These are phyloP conservation scores for Pichia deserticola DNA, from an alignment of 805 yeast species.

Conservation along the genomic window DNA sequence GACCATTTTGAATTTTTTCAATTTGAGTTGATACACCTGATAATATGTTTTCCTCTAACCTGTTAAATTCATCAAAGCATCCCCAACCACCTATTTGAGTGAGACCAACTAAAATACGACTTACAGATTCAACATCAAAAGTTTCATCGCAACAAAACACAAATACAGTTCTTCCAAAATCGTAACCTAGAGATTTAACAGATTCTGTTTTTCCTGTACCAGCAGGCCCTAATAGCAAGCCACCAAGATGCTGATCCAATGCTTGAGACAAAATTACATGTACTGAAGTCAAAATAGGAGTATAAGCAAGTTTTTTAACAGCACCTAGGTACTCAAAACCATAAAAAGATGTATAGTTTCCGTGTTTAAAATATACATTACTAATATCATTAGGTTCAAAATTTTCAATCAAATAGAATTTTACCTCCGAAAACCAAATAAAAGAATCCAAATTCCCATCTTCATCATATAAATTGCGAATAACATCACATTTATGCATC, in stretches of 20 bases:
- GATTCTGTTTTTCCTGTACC: constrained; percentile 97
- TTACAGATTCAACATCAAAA: constrained; percentile 73
- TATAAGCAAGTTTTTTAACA: constrained; percentile 64
- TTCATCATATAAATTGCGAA: constrained; percentile 2
- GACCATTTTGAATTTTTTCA: constrained; percentile 57
- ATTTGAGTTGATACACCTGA: constrained; percentile 83
- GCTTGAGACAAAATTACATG: constrained; percentile 71
- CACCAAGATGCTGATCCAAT: constrained; percentile 67
- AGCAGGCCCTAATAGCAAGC: constrained; percentile 91
- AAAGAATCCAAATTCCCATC: constrained; percentile 13
- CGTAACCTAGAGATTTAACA: constrained; percentile 73
- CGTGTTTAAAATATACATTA: constrained; percentile 41
- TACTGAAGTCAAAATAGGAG: constrained; percentile 61
- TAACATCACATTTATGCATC: constrained; percentile 48
- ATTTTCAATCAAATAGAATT: constrained; percentile 33
- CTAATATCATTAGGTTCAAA: constrained; percentile 16
- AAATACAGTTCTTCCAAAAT: constrained; percentile 70
- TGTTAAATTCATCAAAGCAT: constrained; percentile 91
- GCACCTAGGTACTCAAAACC: constrained; percentile 82
- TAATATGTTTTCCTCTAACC: constrained; percentile 61
- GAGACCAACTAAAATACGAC: constrained; percentile 69
- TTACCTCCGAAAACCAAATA: constrained; percentile 47
- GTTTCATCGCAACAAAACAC: constrained; percentile 91
- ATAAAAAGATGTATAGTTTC: constrained; percentile 45
- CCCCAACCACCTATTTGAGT: constrained; percentile 89